phyloP scores from a whole-genome alignment of 2,329 filamentous ascomycete genomes.

The Arthrobotrys entomopaga region DNA sequence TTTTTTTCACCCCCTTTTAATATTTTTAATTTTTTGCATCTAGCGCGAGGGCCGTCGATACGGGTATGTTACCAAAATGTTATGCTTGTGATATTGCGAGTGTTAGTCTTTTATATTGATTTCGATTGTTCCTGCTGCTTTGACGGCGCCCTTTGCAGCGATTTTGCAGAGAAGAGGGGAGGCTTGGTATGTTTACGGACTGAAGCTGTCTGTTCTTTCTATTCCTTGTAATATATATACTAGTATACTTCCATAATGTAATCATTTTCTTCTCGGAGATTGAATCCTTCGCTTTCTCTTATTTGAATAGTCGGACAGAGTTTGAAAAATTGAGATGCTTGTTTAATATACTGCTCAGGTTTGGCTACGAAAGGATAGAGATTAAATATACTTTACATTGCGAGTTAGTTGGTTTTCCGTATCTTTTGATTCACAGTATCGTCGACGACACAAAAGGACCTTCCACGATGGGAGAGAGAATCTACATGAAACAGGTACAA shows the following conservation, averaged over 20 bases:
- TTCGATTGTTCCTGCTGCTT: slow-evolving; percentile 3
- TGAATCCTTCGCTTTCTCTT: neutral
- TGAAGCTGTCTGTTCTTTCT: neutral
- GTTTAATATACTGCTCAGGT: no score
- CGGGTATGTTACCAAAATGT: slow-evolving; percentile 2
- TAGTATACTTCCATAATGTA: slow-evolving; percentile 1
- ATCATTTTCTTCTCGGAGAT: neutral
- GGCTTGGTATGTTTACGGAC: slow-evolving; percentile 6
- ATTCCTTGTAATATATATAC: slow-evolving; percentile 35
- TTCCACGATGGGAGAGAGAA: slow-evolving; percentile 8
- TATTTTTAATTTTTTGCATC: neutral
- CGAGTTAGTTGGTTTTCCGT: no score
- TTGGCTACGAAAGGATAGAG: no score
- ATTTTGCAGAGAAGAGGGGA: neutral
- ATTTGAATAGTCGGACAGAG: no score
- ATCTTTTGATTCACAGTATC: no score
- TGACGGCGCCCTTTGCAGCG: slow-evolving; percentile 21
- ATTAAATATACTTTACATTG: no score
- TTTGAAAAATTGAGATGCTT: no score
- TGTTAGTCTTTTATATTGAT: slow-evolving; percentile 7
- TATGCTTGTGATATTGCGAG: neutral
- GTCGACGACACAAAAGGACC: slow-evolving; percentile 12
- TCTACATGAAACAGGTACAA: slow-evolving; percentile 41
- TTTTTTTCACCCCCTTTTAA: slow-evolving; percentile 27
- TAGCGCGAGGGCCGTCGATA: neutral